Base-by-base conservation (phyloP, 1,139 yeast genomes). In the Taiozyma sp. region DNA sequence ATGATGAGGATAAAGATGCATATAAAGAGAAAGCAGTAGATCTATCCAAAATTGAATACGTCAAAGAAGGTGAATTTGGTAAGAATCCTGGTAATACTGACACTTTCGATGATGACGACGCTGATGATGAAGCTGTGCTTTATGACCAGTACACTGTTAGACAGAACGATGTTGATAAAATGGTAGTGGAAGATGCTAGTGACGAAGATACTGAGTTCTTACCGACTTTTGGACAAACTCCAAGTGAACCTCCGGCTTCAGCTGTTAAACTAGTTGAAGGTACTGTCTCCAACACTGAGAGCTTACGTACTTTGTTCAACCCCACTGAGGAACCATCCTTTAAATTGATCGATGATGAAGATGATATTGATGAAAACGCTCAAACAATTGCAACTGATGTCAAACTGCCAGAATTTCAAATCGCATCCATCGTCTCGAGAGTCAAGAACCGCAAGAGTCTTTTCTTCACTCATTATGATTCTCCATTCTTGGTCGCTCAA, bases 401-500 rank as follows among this genome's bases (percentile, higher is more conserved):
- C 23, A 49, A 54, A 34, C 46, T 51, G 12, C 54, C 57, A 9
- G 51, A 48, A 47, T 43, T 50, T 44, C 50, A 51, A 38, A 54
- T 57, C n/a, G 49, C 55, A 22, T 49, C 58, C 14, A 52, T 52
- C 16, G 50, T 48, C n/a, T 48, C 60, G 13, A 54, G 45, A 48
- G 30, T 54, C 8, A 61, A 58, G 41, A 63, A 63, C 39, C 59
- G 60, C n/a, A 61, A 72, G 48, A 92, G 93, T 0, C 72, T 92
- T 36, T 92, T 92, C 67, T 92, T 96, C 78, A 71, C 84, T 3
- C 97, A 92, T 65, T 73, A 75, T 13, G 87, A 87, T 32, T 91
- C 97, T 0, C 97, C 97, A 0, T 93, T 89, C 67, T 73, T 92
- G 59, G 80, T 79, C 49, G 84, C 97, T 0, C 98, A 91, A 68